phyloP scores from a whole-genome alignment of 192 early-diverging fungal genomes.

The Chytriomyces sp. region DNA sequence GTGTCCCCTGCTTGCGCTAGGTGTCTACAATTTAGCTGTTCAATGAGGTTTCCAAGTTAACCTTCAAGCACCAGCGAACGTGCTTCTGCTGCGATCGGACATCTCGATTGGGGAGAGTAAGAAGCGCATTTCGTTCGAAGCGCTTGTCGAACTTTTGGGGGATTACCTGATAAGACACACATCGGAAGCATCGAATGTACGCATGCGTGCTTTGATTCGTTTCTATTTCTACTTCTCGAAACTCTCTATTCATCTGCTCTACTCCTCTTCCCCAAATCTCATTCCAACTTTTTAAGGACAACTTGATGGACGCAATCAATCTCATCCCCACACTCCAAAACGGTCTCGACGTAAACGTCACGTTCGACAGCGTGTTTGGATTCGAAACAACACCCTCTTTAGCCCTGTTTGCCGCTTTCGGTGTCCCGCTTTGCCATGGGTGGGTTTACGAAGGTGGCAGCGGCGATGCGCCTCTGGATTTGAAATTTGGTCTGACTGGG shows the following conservation, averaged over 20 bases:
- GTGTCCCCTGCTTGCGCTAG: constrained; percentile 84
- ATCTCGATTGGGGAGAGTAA: constrained; percentile 63
- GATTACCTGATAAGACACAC: constrained; percentile 68
- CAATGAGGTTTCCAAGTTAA: background rate
- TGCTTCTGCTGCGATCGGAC: constrained; percentile 74
- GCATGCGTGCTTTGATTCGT: too few relatives aligned
- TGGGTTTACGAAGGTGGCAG: constrained; percentile 76
- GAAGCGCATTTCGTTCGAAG: constrained; percentile 65
- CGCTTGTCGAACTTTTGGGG: constrained; percentile 74
- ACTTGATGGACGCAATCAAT: constrained; percentile 60
- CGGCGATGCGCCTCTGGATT: constrained; percentile 46
- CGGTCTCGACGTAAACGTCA: constrained; percentile 84
- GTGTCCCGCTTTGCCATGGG: constrained; percentile 84
- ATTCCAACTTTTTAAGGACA: constrained; percentile 37
- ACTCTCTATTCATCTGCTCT: background rate
- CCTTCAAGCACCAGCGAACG: constrained; percentile 63
- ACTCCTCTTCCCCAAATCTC: background rate
- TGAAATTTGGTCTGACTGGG: background rate
- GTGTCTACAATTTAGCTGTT: constrained; percentile 20
- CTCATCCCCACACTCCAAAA: constrained; percentile 64
- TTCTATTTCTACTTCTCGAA: background rate
- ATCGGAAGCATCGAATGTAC: background rate
- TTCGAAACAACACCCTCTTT: constrained; percentile 74
- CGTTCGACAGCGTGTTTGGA: constrained; percentile 69
- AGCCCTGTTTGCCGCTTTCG: constrained; percentile 78